Evolutionary conservation across 1,139 yeast genomes (phyloP), one percentile per base, ranked within the genome.

Genomic region (Diutina sp.): DNA sequence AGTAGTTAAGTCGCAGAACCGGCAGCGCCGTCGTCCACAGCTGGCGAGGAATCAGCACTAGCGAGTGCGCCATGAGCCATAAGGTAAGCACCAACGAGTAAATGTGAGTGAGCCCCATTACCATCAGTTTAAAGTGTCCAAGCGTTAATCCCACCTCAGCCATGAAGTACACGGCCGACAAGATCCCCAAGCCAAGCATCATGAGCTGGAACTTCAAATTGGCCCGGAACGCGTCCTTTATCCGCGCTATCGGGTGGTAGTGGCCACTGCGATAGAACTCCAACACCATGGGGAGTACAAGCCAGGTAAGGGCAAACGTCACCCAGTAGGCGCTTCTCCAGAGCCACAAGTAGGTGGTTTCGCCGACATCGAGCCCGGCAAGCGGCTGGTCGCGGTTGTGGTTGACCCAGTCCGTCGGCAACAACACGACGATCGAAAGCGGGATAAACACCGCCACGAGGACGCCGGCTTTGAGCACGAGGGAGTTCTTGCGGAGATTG

Each of bases 31-130:
- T 73, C 56, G 71, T 69, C 82, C 88, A 85, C 59, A 72, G 68
- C 48, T 76, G 69, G 57, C 88, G 73, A 0, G 96, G 95, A 3
- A 87, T 74, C 56, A 79, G 77, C 29, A 87, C 80, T 57, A 88
- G 69, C 0, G 96, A 96, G 66, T 88, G 93, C 1, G 93, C 89
- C 87, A 89, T 84, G 57, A 89, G 72, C 95, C 95, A 88, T 38
- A 87, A 74, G 0, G 95, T 91, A 54, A 89, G 66, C 2, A 85
- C 75, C 65, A 89, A 75, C 0, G 95, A 81, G 66, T 88, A 89
- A n/a, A 87, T 83, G 66, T 89, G 95, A 0, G 95, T 82, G 35
- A 87, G 65, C 0, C 95, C 93, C 61, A 89, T 86, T 16, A 86
- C 76, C 71, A 88, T 77, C 55, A 85, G 76, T 66, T 85, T 86